Percentiles rank a stretch among this genome's conserved stretches.
Conservation (phyloP, 2,329 filamentous ascomycete genomes). For the Pyrenophora graminea region DNA sequence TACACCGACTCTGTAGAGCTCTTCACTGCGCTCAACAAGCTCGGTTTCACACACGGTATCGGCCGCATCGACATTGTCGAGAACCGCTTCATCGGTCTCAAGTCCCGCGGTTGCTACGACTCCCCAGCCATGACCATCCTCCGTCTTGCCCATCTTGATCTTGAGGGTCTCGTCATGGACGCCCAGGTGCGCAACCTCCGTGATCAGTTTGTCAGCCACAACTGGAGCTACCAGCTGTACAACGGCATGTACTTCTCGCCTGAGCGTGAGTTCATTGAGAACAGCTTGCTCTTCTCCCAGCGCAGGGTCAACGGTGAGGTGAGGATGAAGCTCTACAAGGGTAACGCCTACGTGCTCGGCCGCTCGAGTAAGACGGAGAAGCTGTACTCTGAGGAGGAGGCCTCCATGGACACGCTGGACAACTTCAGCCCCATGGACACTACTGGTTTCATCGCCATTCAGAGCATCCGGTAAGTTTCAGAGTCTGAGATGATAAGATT, state of each 20-base stretch:
- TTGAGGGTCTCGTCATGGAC: constrained; percentile 70
- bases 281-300: constrained; percentile 53
- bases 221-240: constrained; percentile 54
- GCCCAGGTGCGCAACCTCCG: constrained; percentile 69
- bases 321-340: constrained; percentile 69
- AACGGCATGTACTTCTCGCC: constrained; percentile 72
- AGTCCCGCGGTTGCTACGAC: constrained; percentile 81
- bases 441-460: constrained; percentile 70
- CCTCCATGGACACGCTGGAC: constrained; percentile 71
- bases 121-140: constrained; percentile 53
- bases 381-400: constrained; percentile 69
- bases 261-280: constrained; percentile 72
- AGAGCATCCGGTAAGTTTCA: constrained; percentile 58
- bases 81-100: constrained; percentile 78
- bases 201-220: constrained; percentile 68
- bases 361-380: constrained; percentile 68
- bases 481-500: neutral
- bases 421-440: constrained; percentile 70
- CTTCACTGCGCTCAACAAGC: constrained; percentile 72
- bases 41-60: constrained; percentile 73
- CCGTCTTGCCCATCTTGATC: constrained; percentile 62
- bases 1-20: constrained; percentile 72
- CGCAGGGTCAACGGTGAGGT: constrained; percentile 55
- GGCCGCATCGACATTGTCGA: constrained; percentile 84
- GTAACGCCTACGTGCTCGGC: constrained; percentile 63